Conservation (phyloP, 164 flowering plant species). For the Aristolochia fimbriata region DNA sequence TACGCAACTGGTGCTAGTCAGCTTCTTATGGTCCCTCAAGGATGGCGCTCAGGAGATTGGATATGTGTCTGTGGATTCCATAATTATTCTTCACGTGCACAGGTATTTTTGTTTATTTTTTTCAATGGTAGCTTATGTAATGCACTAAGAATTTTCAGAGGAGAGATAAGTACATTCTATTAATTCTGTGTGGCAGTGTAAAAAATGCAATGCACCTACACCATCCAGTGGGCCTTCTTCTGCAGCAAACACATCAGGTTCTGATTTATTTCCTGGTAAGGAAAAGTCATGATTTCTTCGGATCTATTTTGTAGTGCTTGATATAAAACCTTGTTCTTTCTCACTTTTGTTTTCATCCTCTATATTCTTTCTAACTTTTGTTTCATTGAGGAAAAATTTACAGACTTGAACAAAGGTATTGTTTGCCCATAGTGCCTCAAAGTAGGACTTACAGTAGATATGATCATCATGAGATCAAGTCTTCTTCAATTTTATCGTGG, state of each 20-base stretch:
- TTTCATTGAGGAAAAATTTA: too few species aligned
- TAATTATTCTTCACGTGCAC: slow-evolving; percentile 80
- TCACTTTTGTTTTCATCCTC: not conserved
- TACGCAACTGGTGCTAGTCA: slow-evolving; percentile 33
- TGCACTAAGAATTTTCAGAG: too few species aligned
- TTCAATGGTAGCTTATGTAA: not conserved
- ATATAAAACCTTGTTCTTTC: not conserved
- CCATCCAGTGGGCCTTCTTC: slow-evolving; percentile 38
- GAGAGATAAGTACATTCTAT: too few species aligned
- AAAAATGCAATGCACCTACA: slow-evolving; percentile 67
- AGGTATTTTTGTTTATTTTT: slow-evolving; percentile 32
- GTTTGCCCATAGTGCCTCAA: too few species aligned
- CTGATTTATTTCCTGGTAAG: slow-evolving; percentile 22
- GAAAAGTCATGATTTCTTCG: not conserved
- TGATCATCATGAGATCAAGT: too few species aligned
- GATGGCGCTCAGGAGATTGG: slow-evolving; percentile 96
- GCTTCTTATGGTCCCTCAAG: slow-evolving; percentile 45
- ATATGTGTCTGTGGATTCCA: slow-evolving; percentile 89
- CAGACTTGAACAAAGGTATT: too few species aligned
- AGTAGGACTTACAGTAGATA: too few species aligned
- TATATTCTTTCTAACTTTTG: not conserved
- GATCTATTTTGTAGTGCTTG: not conserved
- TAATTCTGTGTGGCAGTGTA: slow-evolving; percentile 48
- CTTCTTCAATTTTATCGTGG: too few species aligned
- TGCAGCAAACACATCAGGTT: slow-evolving; percentile 13